Evolutionary conservation across 2,329 filamentous ascomycete genomes (phyloP).

Genomic region (Penicillium italicum): DNA sequence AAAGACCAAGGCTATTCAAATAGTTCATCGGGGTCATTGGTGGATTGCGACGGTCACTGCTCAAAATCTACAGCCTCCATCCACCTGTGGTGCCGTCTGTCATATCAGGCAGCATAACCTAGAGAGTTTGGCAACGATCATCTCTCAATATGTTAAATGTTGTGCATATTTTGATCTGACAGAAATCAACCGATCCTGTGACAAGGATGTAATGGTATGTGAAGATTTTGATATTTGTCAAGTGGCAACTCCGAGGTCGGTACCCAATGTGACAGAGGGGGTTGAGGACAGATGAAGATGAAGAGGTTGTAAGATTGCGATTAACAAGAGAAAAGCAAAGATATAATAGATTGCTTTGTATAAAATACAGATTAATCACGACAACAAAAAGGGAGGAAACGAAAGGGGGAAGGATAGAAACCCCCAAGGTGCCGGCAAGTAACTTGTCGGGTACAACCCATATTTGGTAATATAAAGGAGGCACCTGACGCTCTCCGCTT

Average conservation of each 20-base stretch:
- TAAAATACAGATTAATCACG: too few species aligned
- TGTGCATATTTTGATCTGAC: background rate
- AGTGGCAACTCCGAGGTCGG: conserved; percentile 5
- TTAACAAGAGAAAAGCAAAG: conserved; percentile 5
- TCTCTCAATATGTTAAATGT: background rate
- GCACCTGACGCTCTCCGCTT: conserved; percentile 31
- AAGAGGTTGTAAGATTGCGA: background rate
- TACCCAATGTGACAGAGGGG: conserved; percentile 2
- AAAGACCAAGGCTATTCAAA: conserved; percentile 11
- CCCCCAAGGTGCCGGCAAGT: conserved; percentile 17
- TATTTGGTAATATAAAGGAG: conserved; percentile 28
- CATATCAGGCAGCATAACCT: background rate
- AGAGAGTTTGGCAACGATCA: background rate
- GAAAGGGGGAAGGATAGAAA: conserved; percentile 13
- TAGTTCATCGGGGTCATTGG: conserved; percentile 7
- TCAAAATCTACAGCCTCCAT: conserved; percentile 10
- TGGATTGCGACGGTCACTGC: conserved; percentile 8
- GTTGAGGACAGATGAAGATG: background rate
- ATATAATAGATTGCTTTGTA: conserved; percentile 11
- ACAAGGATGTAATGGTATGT: conserved; percentile 7
- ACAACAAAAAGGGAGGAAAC: too few species aligned
- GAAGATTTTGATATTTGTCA: background rate
- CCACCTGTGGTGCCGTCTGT: conserved; percentile 3
- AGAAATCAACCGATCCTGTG: background rate
- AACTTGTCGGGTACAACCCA: conserved; percentile 15